Conservation (phyloP, 164 flowering plant genomes). For the Chimonanthus salicifolius region DNA sequence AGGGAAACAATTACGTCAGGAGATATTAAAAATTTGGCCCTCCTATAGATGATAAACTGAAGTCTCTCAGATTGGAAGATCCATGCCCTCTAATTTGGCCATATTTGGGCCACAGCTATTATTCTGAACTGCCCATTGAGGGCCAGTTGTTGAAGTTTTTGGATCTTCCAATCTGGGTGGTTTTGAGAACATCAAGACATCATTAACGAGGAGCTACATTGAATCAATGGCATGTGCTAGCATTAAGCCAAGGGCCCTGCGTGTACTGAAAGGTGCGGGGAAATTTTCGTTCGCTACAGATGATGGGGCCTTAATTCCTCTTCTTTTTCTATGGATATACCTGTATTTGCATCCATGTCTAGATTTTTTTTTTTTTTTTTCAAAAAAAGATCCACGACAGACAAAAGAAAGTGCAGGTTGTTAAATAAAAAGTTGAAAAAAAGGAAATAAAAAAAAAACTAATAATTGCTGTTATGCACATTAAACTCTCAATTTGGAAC, state of each 20-base stretch:
- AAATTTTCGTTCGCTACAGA: neutral
- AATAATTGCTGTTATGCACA: neutral
- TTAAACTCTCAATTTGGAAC: neutral
- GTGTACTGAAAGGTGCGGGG: neutral
- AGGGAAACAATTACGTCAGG: neutral
- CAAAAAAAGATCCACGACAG: no score
- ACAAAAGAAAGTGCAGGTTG: neutral
- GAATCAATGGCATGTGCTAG: neutral
- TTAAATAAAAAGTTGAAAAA: no score
- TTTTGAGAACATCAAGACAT: neutral
- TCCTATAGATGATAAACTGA: neutral
- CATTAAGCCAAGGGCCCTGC: neutral
- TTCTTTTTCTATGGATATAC: neutral
- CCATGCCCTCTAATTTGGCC: neutral
- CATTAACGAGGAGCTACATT: neutral
- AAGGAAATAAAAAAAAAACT: no score
- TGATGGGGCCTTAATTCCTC: neutral
- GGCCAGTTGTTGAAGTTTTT: neutral
- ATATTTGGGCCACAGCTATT: neutral
- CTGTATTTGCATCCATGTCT: neutral
- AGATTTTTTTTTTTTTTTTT: neutral
- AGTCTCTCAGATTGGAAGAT: neutral
- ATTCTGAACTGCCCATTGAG: neutral
- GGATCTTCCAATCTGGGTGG: neutral
- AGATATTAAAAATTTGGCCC: neutral